Evolutionary conservation across 2,329 filamentous ascomycete species (phyloP).

Genomic region (Phaeophleospora eucalypticola): DNA sequence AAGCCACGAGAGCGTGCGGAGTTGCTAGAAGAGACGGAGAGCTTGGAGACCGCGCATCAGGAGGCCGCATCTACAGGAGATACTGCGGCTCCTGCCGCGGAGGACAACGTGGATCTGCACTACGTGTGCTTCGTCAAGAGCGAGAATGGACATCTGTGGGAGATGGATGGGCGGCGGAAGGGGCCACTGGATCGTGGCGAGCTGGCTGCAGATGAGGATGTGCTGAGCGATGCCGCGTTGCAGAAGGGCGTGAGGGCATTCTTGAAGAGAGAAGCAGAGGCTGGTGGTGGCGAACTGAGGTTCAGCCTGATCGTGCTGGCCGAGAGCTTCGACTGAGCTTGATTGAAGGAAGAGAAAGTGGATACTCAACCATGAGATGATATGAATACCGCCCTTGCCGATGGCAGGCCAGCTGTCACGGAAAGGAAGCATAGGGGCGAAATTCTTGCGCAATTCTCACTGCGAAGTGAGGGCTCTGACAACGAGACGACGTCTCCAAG

Average conservation of each 20-base stretch:
- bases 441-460: no score
- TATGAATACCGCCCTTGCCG: no score
- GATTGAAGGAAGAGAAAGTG: not conserved
- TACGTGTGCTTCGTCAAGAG: conserved; percentile 92
- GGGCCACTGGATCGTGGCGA: conserved; percentile 64
- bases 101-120: conserved; percentile 85
- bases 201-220: conserved; percentile 43
- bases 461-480: no score
- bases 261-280: conserved; percentile 53
- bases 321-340: conserved; percentile 50
- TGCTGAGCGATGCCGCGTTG: conserved; percentile 66
- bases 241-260: conserved; percentile 63
- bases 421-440: no score
- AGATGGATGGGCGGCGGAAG: conserved; percentile 71
- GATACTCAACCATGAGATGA: no score
- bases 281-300: conserved; percentile 55
- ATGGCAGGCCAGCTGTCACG: no score
- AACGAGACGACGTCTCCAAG: no score
- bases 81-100: conserved; percentile 70
- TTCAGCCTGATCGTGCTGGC: conserved; percentile 62
- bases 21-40: conserved; percentile 71
- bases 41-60: conserved; percentile 73
- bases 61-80: conserved; percentile 73
- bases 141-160: conserved; percentile 64
- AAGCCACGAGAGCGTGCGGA: conserved; percentile 62